Base-by-base conservation (phyloP, 371 early-diverging fungal species). In the Rhizopus microsporus region DNA sequence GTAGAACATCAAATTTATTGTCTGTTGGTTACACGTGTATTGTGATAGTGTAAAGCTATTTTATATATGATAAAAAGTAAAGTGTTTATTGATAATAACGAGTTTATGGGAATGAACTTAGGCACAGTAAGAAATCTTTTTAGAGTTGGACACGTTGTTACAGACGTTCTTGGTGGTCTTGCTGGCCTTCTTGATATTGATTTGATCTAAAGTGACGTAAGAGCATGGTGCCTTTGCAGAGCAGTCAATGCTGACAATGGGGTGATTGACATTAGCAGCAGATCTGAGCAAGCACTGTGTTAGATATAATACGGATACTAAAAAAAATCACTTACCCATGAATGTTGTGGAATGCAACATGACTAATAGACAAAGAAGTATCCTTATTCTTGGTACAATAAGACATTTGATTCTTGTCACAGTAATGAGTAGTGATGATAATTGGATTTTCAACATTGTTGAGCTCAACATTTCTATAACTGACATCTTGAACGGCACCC, bases 401-500 rank as follows among this genome's bases (percentile, higher is more conserved):
- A 5, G 61, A 56, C 54, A 51, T 40, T 40, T 69, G 64, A 45
- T 69, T 64, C 39, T 55, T 40, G 34, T 72, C 73, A 56, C 73
- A 72, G 39, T 72, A 72, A 40, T 72, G 72, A 13, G 72, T 68
- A 13, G 72, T 68, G 12, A 72, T 61, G 3, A 69, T 45, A 15
- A 72, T 55, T 5, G 73, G 67, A 29, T 69, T 69, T 15, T 72
- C 70, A 8, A 42, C 60, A 23, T 59, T 63, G 16, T 47, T 46
- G 31, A 72, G 56, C 6, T 57, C 37, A 9, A 67, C 52, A 15
- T 64, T 42, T 30, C 63, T 34, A 16, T 57, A 72, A 12, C 49
- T 63, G 45, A 72, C 58, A 32, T 61, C 55, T 16, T 39, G 43
- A 17, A 72, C 73, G 6, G 56, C 37, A 9, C 73, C 70, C 46